These are phyloP conservation scores for Huntiella moniliformis DNA, from an alignment of 2,329 filamentous ascomycete genomes.

Conservation along the genomic window DNA sequence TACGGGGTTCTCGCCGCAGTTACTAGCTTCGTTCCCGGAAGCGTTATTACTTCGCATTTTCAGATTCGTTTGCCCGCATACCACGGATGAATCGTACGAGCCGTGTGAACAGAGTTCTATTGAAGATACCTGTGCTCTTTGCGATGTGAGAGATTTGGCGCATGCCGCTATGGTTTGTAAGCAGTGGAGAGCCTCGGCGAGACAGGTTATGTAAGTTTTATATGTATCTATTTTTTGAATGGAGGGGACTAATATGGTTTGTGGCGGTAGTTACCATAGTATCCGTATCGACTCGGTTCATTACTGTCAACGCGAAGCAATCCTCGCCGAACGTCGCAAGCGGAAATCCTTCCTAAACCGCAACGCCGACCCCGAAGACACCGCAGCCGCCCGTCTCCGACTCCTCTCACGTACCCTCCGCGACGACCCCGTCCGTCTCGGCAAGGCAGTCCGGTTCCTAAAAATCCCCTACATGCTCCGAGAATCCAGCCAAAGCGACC, in stretches of 20 bases:
- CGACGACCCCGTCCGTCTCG: constrained; percentile 51
- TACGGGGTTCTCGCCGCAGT: constrained; percentile 22
- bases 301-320: constrained; percentile 75
- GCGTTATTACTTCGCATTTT: constrained; percentile 64
- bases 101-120: constrained; percentile 64
- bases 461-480: constrained; percentile 92
- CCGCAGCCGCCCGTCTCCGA: constrained; percentile 54
- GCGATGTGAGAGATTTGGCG: constrained; percentile 74
- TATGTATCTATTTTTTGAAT: neutral
- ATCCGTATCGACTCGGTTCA: constrained; percentile 87
- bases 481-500: constrained; percentile 65
- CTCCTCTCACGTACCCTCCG: constrained; percentile 68
- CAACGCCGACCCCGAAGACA: constrained; percentile 65
- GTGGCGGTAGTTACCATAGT: constrained; percentile 51
- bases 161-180: constrained; percentile 58
- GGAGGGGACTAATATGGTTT: neutral
- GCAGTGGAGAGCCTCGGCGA: constrained; percentile 43
- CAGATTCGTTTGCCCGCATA: constrained; percentile 65
- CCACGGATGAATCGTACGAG: constrained; percentile 57
- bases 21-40: constrained; percentile 39
- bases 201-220: constrained; percentile 40
- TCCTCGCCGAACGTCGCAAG: constrained; percentile 62
- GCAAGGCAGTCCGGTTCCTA: constrained; percentile 53
- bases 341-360: constrained; percentile 53
- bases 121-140: constrained; percentile 76